Conservation (phyloP, 768 basidiomycete genomes). For the Russula lepida region DNA sequence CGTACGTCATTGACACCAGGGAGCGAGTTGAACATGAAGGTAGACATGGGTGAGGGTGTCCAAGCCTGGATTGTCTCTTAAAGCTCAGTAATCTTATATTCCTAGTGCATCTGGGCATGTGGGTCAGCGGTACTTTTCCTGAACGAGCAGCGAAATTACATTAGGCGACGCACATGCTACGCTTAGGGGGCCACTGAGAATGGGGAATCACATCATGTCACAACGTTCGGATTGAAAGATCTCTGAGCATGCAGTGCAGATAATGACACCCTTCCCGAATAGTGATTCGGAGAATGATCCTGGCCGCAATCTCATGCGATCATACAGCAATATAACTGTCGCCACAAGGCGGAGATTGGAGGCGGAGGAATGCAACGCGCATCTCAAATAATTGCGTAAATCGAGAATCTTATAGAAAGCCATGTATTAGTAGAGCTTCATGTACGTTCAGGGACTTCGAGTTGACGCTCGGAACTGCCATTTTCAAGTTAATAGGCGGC, state of each 20-base stretch:
- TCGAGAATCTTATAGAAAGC: neutral
- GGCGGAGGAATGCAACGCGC: neutral
- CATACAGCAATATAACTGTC: neutral
- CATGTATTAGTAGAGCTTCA: neutral
- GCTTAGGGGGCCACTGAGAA: neutral
- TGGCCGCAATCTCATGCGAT: neutral
- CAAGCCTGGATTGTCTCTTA: neutral
- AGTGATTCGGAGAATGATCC: neutral
- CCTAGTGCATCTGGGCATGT: neutral
- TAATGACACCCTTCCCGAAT: neutral
- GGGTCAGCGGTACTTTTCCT: neutral
- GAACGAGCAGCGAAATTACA: neutral
- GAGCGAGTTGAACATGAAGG: neutral
- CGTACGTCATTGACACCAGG: neutral
- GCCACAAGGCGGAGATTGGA: too few relatives aligned
- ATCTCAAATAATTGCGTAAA: neutral
- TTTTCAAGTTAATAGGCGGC: neutral
- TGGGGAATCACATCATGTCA: neutral
- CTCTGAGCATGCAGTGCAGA: neutral
- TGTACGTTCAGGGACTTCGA: neutral
- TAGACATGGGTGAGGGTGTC: neutral
- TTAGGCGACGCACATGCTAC: neutral
- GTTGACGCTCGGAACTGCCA: neutral
- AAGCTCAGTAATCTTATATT: constrained; percentile 1
- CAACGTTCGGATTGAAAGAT: neutral